A percentile compares a stretch with the other conserved stretches of the same genome.
Evolutionary conservation across 495 filamentous ascomycete genomes (phyloP).

Genomic region (Hyphodiscus hymeniophilus): DNA sequence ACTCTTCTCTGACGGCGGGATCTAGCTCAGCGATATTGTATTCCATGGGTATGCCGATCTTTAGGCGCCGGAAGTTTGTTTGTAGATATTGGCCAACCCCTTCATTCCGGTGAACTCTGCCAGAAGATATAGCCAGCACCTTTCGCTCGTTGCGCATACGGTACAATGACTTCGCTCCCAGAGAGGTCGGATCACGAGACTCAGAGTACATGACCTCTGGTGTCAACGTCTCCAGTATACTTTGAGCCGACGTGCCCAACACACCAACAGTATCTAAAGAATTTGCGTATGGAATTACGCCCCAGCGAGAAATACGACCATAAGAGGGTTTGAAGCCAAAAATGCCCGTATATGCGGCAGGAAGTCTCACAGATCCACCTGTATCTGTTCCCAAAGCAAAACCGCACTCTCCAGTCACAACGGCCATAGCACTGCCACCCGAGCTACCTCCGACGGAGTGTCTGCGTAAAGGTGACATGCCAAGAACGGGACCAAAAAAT

Average conservation of each 20-base stretch:
- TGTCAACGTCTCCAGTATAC: constrained; percentile 46
- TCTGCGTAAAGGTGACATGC: constrained; percentile 20
- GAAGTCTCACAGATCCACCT: constrained; percentile 84
- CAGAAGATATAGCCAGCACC: neutral
- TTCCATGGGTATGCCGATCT: constrained; percentile 72
- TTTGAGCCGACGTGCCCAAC: constrained; percentile 43
- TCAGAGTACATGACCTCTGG: constrained; percentile 42
- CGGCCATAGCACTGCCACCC: constrained; percentile 85
- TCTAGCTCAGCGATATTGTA: constrained; percentile 85
- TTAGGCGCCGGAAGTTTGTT: constrained; percentile 16
- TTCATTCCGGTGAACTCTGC: neutral
- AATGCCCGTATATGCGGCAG: constrained; percentile 81
- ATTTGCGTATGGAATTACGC: constrained; percentile 92
- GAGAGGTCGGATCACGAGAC: constrained; percentile 66
- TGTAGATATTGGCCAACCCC: neutral
- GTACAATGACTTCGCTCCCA: constrained; percentile 42
- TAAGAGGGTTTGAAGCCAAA: constrained; percentile 94
- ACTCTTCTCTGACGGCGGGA: constrained; percentile 55
- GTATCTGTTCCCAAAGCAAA: constrained; percentile 90
- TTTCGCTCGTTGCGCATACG: constrained; percentile 5
- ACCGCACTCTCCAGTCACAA: constrained; percentile 61
- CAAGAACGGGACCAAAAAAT: constrained; percentile 58
- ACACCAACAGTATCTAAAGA: constrained; percentile 92
- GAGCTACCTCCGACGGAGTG: constrained; percentile 85
- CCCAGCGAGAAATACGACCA: constrained; percentile 74